Base-by-base conservation (phyloP, 2,329 filamentous ascomycete species). In the Ophioceras dolichostomum region DNA sequence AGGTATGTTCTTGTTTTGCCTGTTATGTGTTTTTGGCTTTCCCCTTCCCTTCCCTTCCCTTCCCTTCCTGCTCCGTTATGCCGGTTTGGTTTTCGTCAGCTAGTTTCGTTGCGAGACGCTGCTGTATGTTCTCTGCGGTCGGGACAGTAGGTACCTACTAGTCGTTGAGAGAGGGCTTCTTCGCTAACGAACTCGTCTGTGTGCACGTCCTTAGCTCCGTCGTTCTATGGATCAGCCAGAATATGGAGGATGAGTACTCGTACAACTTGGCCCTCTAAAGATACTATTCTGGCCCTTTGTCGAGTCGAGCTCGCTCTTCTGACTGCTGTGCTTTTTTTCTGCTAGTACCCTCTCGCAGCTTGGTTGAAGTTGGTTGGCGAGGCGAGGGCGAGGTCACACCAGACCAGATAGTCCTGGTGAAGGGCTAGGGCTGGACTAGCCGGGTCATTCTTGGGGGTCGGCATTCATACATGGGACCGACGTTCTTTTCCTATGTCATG, bases 211-310 rank as follows among this genome's bases (percentile, higher is more conserved):
- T 13, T 45, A 75, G 73, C 57, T 71, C 70, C 17, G 74, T 78
- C 34, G 69, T 79, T 42, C 65, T 81, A 30, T 81, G 76, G 76
- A 58, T 81, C 39, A 76, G 70, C 58, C 76, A 81, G 64, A 81
- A 81, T 49, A 79, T 81, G 72, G 76, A 81, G 61, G 76, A 80
- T 49, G 76, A 81, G 57, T 81, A 80, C 48, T 69, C 74, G 33
- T 81, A 81, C 57, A 80, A 79, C 55, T 57, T 81, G 46, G 67
- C 75, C 41, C 62, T 81, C 44, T 78, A 55, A 59, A 39, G 29
- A 20, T 19, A 20, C 20, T 29, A 24, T 36, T 6, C 27, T 20
- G 27, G 20, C 12, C 10, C 18, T 18, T 27, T 13, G 21, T 26
- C 27, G 19, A n/a, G 10, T 17, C 16, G 7, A 18, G 12, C 14